phyloP scores from a whole-genome alignment of 139 green algal species.

The Trebouxia sp. region DNA sequence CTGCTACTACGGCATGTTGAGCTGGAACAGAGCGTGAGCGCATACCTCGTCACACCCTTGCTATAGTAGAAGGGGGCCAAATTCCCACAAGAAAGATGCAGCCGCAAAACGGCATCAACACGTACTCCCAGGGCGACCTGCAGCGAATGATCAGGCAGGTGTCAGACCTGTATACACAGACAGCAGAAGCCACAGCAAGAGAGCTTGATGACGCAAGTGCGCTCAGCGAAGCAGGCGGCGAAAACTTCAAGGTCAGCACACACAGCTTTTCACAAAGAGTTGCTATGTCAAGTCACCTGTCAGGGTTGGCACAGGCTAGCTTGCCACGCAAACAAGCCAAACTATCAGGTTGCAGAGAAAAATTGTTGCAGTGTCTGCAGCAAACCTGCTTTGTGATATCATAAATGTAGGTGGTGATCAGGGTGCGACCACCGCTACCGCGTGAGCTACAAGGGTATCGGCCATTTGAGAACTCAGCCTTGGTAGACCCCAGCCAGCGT shows the following conservation, averaged over 20 bases:
- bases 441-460: constrained; percentile 59
- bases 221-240: background rate
- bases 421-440: constrained; percentile 80
- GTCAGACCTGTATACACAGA: constrained; percentile 6
- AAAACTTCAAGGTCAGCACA: constrained; percentile 24
- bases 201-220: constrained; percentile 11
- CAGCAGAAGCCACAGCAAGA: background rate
- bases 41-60: too few species aligned
- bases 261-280: too few species aligned
- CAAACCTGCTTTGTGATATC: background rate
- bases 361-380: too few species aligned
- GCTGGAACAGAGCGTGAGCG: too few species aligned
- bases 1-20: too few species aligned
- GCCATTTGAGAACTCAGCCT: constrained; percentile 67
- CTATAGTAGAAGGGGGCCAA: background rate
- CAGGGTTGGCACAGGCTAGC: too few species aligned
- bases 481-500: constrained; percentile 59
- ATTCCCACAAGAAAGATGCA: background rate
- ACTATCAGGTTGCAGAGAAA: too few species aligned
- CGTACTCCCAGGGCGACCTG: constrained; percentile 16
- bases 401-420: constrained; percentile 77
- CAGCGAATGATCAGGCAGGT: constrained; percentile 27
- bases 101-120: background rate
- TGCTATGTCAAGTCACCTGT: too few species aligned
- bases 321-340: too few species aligned